Evolutionary conservation across 1,139 yeast genomes (phyloP).

Genomic region (Nematodospora anomalae): DNA sequence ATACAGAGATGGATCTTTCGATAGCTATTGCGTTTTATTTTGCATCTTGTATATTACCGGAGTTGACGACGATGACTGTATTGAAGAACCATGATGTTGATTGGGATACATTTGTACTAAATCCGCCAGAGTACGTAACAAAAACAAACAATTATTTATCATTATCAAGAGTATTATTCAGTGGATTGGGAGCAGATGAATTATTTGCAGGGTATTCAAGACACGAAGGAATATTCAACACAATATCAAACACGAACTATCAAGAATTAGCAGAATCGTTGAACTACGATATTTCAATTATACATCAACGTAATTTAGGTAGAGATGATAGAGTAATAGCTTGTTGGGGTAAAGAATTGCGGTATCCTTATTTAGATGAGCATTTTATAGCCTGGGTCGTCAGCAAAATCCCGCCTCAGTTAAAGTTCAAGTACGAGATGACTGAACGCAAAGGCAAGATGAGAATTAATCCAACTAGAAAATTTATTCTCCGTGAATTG

Average conservation of each 20-base stretch:
- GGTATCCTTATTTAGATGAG: constrained; percentile 85
- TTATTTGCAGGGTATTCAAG: constrained; percentile 89
- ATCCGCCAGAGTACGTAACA: constrained; percentile 15
- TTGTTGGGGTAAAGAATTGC: constrained; percentile 83
- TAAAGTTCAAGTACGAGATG: constrained; percentile 43
- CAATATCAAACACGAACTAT: constrained; percentile 25
- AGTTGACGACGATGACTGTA: constrained; percentile 27
- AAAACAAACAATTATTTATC: constrained; percentile 37
- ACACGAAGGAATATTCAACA: constrained; percentile 56
- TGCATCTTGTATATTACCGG: constrained; percentile 49
- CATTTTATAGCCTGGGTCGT: constrained; percentile 56
- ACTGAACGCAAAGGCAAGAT: constrained; percentile 28
- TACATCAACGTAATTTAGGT: constrained; percentile 78
- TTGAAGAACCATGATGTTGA: constrained; percentile 16
- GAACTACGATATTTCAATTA: constrained; percentile 64
- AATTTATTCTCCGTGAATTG: constrained; percentile 60
- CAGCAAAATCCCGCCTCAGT: constrained; percentile 48
- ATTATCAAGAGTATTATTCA: constrained; percentile 66
- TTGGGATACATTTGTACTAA: constrained; percentile 24
- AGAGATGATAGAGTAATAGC: constrained; percentile 89
- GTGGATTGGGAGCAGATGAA: constrained; percentile 98
- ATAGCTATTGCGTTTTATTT: constrained; percentile 94
- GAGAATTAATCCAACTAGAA: constrained; percentile 45
- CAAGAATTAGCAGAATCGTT: constrained; percentile 47
- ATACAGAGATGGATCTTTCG: constrained; percentile 92